Evolutionary conservation across 148 eudicot species (phyloP).

Genomic region (Talinum fruticosum): DNA sequence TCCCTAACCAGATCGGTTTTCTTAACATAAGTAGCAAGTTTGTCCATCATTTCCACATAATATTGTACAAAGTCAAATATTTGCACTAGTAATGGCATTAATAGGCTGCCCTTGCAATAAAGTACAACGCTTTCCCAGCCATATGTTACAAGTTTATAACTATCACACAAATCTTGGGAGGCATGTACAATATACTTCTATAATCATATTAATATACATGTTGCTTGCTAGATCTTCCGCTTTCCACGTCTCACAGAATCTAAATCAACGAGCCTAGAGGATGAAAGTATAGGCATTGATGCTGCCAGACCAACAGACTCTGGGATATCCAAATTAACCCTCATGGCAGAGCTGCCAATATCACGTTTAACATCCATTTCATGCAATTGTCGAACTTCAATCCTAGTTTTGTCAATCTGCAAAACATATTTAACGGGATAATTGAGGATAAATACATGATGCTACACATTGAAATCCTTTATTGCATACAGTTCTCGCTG

Average conservation of each 20-base stretch:
- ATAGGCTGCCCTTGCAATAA: no score
- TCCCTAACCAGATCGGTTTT: no score
- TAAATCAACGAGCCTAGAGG: slow-evolving; percentile 71
- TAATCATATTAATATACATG: slow-evolving; percentile 12
- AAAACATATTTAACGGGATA: neutral
- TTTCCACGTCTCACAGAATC: slow-evolving; percentile 69
- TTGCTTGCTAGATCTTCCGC: slow-evolving; percentile 46
- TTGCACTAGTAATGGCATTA: no score
- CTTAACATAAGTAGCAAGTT: no score
- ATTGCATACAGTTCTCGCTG: neutral
- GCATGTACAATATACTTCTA: neutral
- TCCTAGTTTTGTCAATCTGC: slow-evolving; percentile 57
- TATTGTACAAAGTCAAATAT: no score
- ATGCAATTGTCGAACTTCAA: slow-evolving; percentile 47
- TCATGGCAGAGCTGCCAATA: slow-evolving; percentile 48
- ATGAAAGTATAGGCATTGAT: slow-evolving; percentile 41
- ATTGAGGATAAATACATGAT: neutral
- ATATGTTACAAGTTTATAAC: no score
- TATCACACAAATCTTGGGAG: neutral
- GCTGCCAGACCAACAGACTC: slow-evolving; percentile 76
- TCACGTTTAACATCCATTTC: slow-evolving; percentile 56
- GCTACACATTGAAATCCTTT: neutral
- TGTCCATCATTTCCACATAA: no score
- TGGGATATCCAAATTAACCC: slow-evolving; percentile 75
- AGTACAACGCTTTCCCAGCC: no score